These are phyloP conservation scores for Cavenderia fasciculata DNA, from an alignment of 78 protist species.

Conservation along the genomic window DNA sequence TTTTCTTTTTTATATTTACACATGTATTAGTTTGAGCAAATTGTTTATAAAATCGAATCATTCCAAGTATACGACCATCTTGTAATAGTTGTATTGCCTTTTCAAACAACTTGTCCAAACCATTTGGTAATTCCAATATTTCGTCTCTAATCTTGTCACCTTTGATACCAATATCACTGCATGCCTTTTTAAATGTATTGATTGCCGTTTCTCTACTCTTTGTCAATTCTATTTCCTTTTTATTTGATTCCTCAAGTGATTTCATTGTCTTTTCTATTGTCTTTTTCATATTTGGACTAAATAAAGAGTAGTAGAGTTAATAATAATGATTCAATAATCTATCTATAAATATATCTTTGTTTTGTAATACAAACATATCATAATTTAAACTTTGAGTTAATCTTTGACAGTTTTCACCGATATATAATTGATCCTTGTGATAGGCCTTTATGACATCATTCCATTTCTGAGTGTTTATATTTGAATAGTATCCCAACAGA, in stretches of 20 bases:
- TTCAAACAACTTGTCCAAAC: constrained; percentile 18
- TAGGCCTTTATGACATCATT: constrained; percentile 29
- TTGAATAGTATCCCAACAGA: constrained; percentile 50
- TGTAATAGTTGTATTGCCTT: background rate
- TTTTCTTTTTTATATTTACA: background rate
- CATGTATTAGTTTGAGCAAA: background rate
- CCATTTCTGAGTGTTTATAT: constrained; percentile 59
- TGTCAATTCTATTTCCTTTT: background rate
- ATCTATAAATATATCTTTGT: background rate
- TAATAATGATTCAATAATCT: background rate
- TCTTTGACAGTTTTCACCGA: constrained; percentile 43
- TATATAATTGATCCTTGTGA: constrained; percentile 22
- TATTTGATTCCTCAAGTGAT: constrained; percentile 11
- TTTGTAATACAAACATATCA: constrained; percentile 32
- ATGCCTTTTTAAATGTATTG: constrained; percentile 28
- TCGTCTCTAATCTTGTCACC: constrained; percentile 73
- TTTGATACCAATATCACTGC: constrained; percentile 38
- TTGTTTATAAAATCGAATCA: constrained; percentile 24
- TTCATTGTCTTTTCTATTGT: constrained; percentile 43
- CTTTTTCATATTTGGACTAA: constrained; percentile 52
- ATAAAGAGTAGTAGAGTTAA: background rate
- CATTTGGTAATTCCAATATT: constrained; percentile 24
- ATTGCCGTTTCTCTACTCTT: constrained; percentile 22
- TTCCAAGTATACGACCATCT: background rate
- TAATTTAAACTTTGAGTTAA: constrained; percentile 53